Evolutionary conservation across 1,284 basidiomycete species (phyloP).

Genomic region (Sporisorium graminicola): DNA sequence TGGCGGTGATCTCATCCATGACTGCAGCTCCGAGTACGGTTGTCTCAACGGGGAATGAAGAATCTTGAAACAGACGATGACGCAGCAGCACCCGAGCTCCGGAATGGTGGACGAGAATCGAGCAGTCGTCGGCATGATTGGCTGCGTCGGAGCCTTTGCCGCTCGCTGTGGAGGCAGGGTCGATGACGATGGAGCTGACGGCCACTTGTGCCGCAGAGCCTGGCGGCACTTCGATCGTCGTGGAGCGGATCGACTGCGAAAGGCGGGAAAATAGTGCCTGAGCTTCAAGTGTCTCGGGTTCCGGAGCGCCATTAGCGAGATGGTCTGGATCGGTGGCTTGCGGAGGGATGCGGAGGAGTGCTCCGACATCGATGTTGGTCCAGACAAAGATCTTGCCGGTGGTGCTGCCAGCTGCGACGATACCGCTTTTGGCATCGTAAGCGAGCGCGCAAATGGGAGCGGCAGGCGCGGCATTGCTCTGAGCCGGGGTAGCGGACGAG

Average conservation of each 20-base stretch:
- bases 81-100: constrained; percentile 51
- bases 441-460: constrained; percentile 55
- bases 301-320: constrained; percentile 17
- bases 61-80: constrained; percentile 26
- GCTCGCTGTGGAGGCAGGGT: constrained; percentile 8
- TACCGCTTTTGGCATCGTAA: constrained; percentile 55
- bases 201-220: constrained; percentile 24
- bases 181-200: constrained; percentile 35
- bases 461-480: constrained; percentile 22
- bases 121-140: constrained; percentile 9
- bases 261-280: constrained; percentile 23
- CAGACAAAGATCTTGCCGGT: constrained; percentile 61
- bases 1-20: constrained; percentile 54
- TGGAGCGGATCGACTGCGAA: constrained; percentile 22
- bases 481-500: constrained; percentile 15
- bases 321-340: constrained; percentile 44
- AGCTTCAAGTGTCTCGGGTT: constrained; percentile 30
- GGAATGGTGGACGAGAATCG: constrained; percentile 47
- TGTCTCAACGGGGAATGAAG: constrained; percentile 21
- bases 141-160: background rate
- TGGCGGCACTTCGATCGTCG: constrained; percentile 31
- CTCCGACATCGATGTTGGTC: constrained; percentile 49
- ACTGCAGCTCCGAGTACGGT: constrained; percentile 54
- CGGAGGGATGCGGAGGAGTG: constrained; percentile 47
- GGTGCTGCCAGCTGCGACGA: constrained; percentile 57